These are phyloP conservation scores for Stagonosporopsis tanaceti DNA, from an alignment of 2,329 filamentous ascomycete genomes.

Conservation along the genomic window DNA sequence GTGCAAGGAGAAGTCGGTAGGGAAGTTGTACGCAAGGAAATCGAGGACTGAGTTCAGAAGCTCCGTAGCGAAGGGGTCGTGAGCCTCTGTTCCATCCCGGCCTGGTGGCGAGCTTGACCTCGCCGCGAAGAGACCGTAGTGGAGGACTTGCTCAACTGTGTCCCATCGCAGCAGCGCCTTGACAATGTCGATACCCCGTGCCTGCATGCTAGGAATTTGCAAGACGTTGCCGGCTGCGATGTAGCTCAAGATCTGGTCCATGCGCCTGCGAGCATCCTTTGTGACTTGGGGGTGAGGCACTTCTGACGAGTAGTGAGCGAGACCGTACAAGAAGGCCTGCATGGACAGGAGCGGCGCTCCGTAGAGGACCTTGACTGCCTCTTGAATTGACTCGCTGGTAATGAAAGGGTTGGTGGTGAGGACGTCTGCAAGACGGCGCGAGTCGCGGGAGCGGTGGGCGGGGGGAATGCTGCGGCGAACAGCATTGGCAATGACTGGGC, in stretches of 20 bases:
- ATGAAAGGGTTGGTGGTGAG: slow-evolving; percentile 39
- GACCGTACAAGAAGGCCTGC: slow-evolving; percentile 39
- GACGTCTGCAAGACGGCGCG: slow-evolving; percentile 38
- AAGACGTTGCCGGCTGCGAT: slow-evolving; percentile 69
- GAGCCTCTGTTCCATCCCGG: slow-evolving; percentile 40
- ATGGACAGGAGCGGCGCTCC: slow-evolving; percentile 42
- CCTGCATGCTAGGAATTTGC: slow-evolving; percentile 62
- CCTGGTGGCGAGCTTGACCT: slow-evolving; percentile 21
- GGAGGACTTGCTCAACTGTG: slow-evolving; percentile 67
- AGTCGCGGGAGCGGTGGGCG: slow-evolving; percentile 34
- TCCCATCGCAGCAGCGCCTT: slow-evolving; percentile 67
- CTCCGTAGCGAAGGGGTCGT: slow-evolving; percentile 63
- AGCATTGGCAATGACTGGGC: slow-evolving; percentile 43
- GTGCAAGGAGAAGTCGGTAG: slow-evolving; percentile 67
- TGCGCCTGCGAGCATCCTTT: slow-evolving; percentile 45
- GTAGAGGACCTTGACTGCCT: slow-evolving; percentile 49
- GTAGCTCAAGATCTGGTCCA: slow-evolving; percentile 62
- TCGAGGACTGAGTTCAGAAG: slow-evolving; percentile 65
- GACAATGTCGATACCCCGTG: slow-evolving; percentile 68
- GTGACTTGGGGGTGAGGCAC: slow-evolving; percentile 31
- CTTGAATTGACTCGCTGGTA: slow-evolving; percentile 41
- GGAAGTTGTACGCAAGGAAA: slow-evolving; percentile 69
- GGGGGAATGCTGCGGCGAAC: slow-evolving; percentile 33
- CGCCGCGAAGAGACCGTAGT: slow-evolving; percentile 64
- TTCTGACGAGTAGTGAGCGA: slow-evolving; percentile 38